Base-by-base conservation (phyloP, 768 basidiomycete genomes). In the Calvatia gigantea region DNA sequence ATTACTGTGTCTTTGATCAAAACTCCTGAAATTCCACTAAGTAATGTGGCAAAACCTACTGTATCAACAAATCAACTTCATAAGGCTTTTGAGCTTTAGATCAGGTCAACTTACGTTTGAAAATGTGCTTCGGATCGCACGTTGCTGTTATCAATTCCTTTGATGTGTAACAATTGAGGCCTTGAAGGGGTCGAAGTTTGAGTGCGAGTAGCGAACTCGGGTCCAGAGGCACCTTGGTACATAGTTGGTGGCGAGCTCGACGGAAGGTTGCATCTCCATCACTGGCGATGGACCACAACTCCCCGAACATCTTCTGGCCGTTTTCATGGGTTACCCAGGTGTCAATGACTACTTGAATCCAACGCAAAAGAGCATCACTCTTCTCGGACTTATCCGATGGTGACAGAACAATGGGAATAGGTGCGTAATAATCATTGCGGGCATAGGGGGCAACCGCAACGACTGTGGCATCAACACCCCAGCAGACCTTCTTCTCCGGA, bases 111-210 rank as follows among this genome's bases (percentile, higher is more conserved):
- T n/a, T 23, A 8, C 65, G 54, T 53, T 67, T 67, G 28, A 59
- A 39, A 6, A 68, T 54, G 50, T 68, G 67, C 42, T 65, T 68
- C 8, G 54, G 59, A 54, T 65, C 65, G 51, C 59, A 63, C 23
- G 60, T 62, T 4, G 38, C 38, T 39, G 38, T 39, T 14, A 39
- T 39, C 12, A 39, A 4, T 39, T 39, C 38, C 14, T 39, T 39
- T 4, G 38, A 39, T 14, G 38, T 39, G 14, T 39, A 17, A 15
- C 27, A 4, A 43, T 56, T 56, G 11, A 56, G 47, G 4, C 55
- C 55, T 11, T 2, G 19, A 7, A 56, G 46, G 23, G n/a, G n/a
- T n/a, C n/a, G n/a, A n/a, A n/a, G n/a, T n/a, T n/a, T n/a, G n/a
- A n/a, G n/a, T n/a, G n/a, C n/a, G n/a, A n/a, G n/a, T n/a, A n/a